Conservation (phyloP, 169 alveolate genomes). For the Cryptosporidium ryanae region DNA sequence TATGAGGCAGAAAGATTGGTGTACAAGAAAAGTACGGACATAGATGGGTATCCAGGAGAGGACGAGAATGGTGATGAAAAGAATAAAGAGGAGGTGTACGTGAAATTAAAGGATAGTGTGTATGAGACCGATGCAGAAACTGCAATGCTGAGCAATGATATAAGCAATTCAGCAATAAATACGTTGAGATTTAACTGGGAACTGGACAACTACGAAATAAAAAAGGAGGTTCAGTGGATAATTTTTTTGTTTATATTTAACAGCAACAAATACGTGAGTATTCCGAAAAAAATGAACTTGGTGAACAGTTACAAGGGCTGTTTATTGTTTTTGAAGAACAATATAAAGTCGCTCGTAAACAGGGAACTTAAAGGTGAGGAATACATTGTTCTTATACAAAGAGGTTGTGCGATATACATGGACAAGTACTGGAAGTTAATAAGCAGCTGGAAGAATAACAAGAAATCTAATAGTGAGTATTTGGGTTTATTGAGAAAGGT, state of each 20-base stretch:
- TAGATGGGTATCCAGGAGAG: too few species aligned
- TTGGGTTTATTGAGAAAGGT: not conserved
- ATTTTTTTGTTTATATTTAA: conserved; percentile 29
- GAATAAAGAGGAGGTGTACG: not conserved
- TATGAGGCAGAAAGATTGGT: too few species aligned
- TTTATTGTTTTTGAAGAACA: conserved; percentile 13
- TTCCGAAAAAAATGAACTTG: conserved; percentile 24
- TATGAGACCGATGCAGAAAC: not conserved
- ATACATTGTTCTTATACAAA: conserved; percentile 6
- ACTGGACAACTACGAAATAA: conserved; percentile 8
- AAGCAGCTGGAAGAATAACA: conserved; percentile 11
- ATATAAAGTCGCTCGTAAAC: conserved; percentile 7
- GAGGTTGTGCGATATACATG: conserved; percentile 21
- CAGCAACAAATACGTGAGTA: conserved; percentile 1
- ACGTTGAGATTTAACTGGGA: conserved; percentile 43
- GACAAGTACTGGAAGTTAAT: conserved; percentile 19
- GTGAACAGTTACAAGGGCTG: conserved; percentile 23
- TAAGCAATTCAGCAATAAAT: not conserved
- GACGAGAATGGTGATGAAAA: not conserved
- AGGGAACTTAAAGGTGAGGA: not conserved
- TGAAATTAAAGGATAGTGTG: not conserved
- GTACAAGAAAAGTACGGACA: too few species aligned
- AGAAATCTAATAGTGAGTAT: conserved; percentile 1
- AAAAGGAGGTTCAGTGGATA: conserved; percentile 31
- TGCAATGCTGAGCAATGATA: not conserved